A percentile compares a stretch with the other conserved stretches of the same genome.
Conservation (phyloP, 495 filamentous ascomycete genomes). For the Penicillium nucicola region DNA sequence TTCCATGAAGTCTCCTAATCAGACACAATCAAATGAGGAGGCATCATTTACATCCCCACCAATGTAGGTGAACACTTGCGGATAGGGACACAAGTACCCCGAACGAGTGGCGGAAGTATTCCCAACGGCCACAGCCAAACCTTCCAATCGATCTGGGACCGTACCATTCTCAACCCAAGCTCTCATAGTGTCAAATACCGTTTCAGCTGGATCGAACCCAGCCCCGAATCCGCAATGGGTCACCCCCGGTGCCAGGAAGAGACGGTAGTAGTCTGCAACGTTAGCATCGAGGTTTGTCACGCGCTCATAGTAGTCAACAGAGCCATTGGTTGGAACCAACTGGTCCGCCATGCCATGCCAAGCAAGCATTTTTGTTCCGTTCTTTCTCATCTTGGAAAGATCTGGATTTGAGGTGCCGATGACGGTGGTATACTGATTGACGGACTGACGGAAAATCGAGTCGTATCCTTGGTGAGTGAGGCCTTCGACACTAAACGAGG, state of each 20-base stretch:
- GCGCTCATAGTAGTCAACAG: conserved; percentile 9
- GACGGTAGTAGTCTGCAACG: conserved; percentile 18
- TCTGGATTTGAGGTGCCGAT: conserved; percentile 24
- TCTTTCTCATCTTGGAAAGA: conserved; percentile 24
- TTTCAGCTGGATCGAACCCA: conserved; percentile 10
- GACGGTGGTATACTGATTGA: no score
- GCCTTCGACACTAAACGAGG: conserved; percentile 31
- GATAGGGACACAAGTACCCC: conserved; percentile 7
- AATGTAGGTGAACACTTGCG: conserved; percentile 5
- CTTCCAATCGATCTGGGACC: conserved; percentile 4
- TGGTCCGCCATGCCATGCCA: conserved; percentile 34
- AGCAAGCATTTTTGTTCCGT: conserved; percentile 43
- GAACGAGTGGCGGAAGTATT: conserved; percentile 3
- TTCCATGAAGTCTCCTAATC: not conserved
- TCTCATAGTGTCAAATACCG: conserved; percentile 5
- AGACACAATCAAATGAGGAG: not conserved
- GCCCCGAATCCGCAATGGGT: conserved; percentile 8
- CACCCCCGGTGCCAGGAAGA: conserved; percentile 15
- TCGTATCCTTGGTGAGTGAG: not conserved
- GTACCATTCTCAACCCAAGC: conserved; percentile 14
- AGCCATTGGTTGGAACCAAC: conserved; percentile 13
- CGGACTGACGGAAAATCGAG: no score
- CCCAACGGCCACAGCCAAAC: not conserved
- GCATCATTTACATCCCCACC: not conserved
- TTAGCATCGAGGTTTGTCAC: not conserved